Evolutionary conservation across 257 asterid species (phyloP), one percentile per base, ranked within the genome.

Genomic region (Penstemon eatonii): DNA sequence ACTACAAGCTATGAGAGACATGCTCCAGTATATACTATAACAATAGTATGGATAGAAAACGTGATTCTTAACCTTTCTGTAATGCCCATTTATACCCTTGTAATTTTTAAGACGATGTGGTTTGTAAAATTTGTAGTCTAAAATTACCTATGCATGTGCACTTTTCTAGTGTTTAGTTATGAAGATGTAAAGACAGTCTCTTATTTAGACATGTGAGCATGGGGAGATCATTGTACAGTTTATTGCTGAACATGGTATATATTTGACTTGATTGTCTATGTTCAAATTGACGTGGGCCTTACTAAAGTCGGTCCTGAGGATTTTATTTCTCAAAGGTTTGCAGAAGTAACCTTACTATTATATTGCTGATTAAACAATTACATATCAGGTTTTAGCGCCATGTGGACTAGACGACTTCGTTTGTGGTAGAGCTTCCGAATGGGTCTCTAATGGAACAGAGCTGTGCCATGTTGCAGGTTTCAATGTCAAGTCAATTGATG

Each of bases 371-470:
- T 73, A 69, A 63, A 66, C 53, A 68, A 71, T 78, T 56, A 61
- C 49, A 41, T 82, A 71, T 76, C 96, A 94, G 99, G 97, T 81
- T 74, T 75, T 91, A 76, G 96, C 89, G 68, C 97, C 99, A 65
- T 94, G 99, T 69, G 96, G 95, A 72, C 62, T 74, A 56, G 84
- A 83, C 67, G 90, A 94, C 84, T 85, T 91, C 76, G 95, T 94
- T 51, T 94, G 99, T 82, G 99, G 98, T 75, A 87, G 80, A 83
- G 96, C 96, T 76, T 89, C 96, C 3, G 88, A 94, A 76, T 94
- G 96, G 96, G 86, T 89, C 85, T 83, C 95, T 70, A 91, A 94
- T 73, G 99, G 99, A 81, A 91, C 99, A 62, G 99, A 89, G 75
- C 95, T 94, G 82, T 94, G 99, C 89, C 85, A 62, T 49, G 81